Base-by-base conservation (phyloP, 352 stramenopile genomes). In the Globisporangium mamillatum region DNA sequence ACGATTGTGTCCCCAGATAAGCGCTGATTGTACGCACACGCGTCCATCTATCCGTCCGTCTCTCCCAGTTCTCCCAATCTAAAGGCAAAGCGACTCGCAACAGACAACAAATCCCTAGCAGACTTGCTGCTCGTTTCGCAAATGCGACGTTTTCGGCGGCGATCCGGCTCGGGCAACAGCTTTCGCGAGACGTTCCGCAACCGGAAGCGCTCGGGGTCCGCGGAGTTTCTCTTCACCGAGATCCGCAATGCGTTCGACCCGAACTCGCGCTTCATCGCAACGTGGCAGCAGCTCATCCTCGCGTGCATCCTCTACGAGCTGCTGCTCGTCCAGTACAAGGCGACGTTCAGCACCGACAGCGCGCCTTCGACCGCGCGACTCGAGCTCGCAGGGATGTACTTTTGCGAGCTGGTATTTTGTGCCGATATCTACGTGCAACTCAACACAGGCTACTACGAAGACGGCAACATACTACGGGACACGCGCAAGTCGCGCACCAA, bases 361-460 rank as follows among this genome's bases (percentile, higher is more conserved):
- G 2, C 29, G 27, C 44, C 32, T n/a, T 18, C 50, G 27, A 27
- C 65, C 1, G 61, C 27, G 20, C 76, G 70, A 0, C 63, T 50
- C 9, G 64, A 76, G n/a, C 69, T 89, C n/a, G 10, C 75, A 9
- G 71, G 64, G 9, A 46, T 89, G 12, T 90, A 91, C 69, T 58
- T 71, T 12, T 90, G 80, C 60, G 82, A 92, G 64, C 10, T 84
- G 10, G 59, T 89, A 32, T 92, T 92, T 60, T 78, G 67, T 54
- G 63, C 73, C 36, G 84, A 92, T 69, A 77, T 91, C 27, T 90
- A 87, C 67, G 81, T 92, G 20, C 84, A 89, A 53, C 75, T 91
- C 53, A 80, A 91, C 71, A 92, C 81, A 25, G 82, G 84, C 10
- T 91, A 88, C 74, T 92, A 91, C 63, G 77, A 90, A 55, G 75